Percentiles rank a stretch among this genome's conserved stretches.
These are phyloP conservation scores for Alternaria triticina DNA, from an alignment of 2,329 filamentous ascomycete genomes.

Conservation along the genomic window DNA sequence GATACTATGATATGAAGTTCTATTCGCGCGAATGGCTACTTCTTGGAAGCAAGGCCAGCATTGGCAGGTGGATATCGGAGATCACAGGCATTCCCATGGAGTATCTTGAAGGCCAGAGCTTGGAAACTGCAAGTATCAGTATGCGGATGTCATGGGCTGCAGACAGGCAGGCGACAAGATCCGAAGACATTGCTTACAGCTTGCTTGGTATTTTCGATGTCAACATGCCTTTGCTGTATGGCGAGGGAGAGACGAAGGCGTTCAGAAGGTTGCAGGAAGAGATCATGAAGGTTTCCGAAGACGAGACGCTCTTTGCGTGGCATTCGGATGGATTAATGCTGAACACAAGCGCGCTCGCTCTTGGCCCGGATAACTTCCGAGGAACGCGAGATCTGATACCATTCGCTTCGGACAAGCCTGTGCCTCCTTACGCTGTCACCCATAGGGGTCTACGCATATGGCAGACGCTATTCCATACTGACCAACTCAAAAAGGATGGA, in stretches of 20 bases:
- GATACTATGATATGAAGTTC: conserved; percentile 11
- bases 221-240: conserved; percentile 25
- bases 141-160: conserved; percentile 32
- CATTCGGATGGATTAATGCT: no score
- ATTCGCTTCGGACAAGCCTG: conserved; percentile 10
- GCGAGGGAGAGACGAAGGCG: conserved; percentile 22
- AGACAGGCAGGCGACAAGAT: conserved; percentile 17
- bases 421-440: conserved; percentile 15
- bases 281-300: conserved; percentile 28
- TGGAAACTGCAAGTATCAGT: conserved; percentile 15
- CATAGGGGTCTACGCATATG: conserved; percentile 20
- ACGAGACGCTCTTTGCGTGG: conserved; percentile 27
- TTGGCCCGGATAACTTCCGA: no score
- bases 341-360: no score
- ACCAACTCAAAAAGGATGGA: neutral
- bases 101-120: conserved; percentile 4
- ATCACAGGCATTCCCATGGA: conserved; percentile 12
- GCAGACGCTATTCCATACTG: conserved; percentile 2
- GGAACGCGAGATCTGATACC: conserved; percentile 11
- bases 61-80: neutral
- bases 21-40: conserved; percentile 12
- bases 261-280: conserved; percentile 29
- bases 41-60: conserved; percentile 4
- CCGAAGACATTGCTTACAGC: conserved; percentile 30
- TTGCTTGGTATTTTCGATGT: conserved; percentile 30